Conservation (phyloP, 1,139 yeast species). For the Pichia sp. region DNA sequence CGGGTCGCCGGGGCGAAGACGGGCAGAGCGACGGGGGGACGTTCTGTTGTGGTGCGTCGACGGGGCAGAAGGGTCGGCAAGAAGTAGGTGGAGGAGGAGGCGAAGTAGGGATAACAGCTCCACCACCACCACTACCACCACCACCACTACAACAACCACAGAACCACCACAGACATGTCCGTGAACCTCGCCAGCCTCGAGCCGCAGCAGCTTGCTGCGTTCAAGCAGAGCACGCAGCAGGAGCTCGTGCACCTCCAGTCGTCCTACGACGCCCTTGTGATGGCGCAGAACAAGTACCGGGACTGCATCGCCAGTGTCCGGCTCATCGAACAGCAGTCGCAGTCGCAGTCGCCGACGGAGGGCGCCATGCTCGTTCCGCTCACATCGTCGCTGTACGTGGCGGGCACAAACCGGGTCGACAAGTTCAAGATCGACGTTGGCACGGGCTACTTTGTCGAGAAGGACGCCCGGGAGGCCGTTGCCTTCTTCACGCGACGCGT, state of each 20-base stretch:
- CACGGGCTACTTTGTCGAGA: constrained; percentile 91
- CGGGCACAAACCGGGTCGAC: constrained; percentile 65
- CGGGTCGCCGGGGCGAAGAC: neutral
- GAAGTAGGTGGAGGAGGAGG: neutral
- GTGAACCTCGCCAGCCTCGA: constrained; percentile 66
- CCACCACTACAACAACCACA: neutral
- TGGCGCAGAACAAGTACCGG: constrained; percentile 77
- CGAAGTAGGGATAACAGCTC: neutral
- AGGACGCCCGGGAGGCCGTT: constrained; percentile 62
- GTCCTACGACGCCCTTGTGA: constrained; percentile 76
- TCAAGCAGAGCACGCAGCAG: constrained; percentile 78
- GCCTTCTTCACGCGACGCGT: constrained; percentile 73
- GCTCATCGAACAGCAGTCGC: constrained; percentile 41
- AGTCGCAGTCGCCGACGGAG: constrained; percentile 38
- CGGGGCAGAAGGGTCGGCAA: neutral
- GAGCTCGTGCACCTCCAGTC: constrained; percentile 83
- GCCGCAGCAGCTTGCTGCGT: constrained; percentile 80
- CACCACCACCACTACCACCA: neutral
- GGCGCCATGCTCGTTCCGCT: constrained; percentile 80
- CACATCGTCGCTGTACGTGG: constrained; percentile 83
- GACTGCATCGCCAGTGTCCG: constrained; percentile 77
- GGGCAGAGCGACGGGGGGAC: neutral
- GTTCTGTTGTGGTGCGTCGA: neutral
- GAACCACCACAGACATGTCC: constrained; percentile 19
- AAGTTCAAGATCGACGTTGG: constrained; percentile 91